Evolutionary conservation across 495 filamentous ascomycete genomes (phyloP).

Genomic region (Penicillium silybi): DNA sequence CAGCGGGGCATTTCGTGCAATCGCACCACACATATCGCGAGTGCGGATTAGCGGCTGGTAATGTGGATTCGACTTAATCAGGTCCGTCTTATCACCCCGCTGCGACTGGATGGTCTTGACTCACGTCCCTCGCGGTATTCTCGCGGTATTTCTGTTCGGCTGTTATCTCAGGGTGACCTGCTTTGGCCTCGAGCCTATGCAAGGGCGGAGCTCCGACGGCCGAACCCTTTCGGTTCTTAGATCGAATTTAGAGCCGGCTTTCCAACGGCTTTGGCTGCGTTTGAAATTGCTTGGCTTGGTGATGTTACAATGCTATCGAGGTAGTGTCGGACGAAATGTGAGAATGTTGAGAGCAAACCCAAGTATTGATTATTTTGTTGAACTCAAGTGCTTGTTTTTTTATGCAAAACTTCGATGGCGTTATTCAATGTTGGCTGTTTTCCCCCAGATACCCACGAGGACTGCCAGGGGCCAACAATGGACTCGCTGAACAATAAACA

Average conservation of each 20-base stretch:
- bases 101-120: not conserved
- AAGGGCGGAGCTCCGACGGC: conserved; percentile 19
- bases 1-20: conserved; percentile 5
- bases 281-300: not conserved
- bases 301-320: not conserved
- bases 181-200: not conserved
- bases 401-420: not conserved
- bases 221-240: not conserved
- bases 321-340: too few relatives aligned
- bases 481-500: not conserved
- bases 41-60: not conserved
- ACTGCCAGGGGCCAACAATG: not conserved
- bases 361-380: too few relatives aligned
- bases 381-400: not conserved
- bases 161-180: conserved; percentile 10
- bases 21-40: conserved; percentile 1
- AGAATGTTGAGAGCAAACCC: not conserved
- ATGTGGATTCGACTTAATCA: not conserved
- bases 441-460: not conserved
- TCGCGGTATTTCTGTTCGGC: not conserved
- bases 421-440: not conserved
- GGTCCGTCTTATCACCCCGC: conserved; percentile 4
- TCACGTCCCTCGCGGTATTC: not conserved
- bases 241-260: not conserved
- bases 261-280: conserved; percentile 3